phyloP scores from a whole-genome alignment of 306 rosid species.

The Cucurbita maxima region DNA sequence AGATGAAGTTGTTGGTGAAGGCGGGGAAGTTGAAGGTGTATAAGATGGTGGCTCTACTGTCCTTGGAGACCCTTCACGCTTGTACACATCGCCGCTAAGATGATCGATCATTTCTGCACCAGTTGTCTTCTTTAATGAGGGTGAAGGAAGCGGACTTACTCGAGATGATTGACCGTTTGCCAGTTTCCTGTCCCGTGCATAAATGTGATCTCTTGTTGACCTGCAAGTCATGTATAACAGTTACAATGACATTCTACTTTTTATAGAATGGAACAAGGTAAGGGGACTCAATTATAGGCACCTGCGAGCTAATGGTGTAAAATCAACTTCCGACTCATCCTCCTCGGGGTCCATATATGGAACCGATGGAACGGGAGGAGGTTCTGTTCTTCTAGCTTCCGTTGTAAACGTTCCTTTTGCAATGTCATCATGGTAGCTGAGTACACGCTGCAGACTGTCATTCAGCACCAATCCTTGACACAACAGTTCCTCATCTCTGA shows the following conservation, averaged over 20 bases:
- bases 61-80: constrained; percentile 26
- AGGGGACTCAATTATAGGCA: neutral
- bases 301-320: constrained; percentile 74
- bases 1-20: constrained; percentile 30
- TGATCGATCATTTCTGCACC: constrained; percentile 49
- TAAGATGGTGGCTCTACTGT: constrained; percentile 20
- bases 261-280: neutral
- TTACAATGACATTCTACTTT: neutral
- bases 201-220: constrained; percentile 40
- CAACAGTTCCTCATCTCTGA: constrained; percentile 70
- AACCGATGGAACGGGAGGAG: constrained; percentile 47
- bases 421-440: constrained; percentile 50
- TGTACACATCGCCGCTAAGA: constrained; percentile 72
- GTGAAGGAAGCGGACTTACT: constrained; percentile 52
- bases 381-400: constrained; percentile 35
- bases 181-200: constrained; percentile 29
- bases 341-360: constrained; percentile 74
- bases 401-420: constrained; percentile 31
- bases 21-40: constrained; percentile 36
- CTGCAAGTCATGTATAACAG: constrained; percentile 21
- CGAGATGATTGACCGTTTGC: constrained; percentile 26
- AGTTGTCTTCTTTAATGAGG: constrained; percentile 42
- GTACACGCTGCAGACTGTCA: constrained; percentile 75
- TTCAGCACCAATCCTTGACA: constrained; percentile 62
- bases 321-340: constrained; percentile 75